Conservation (phyloP, 768 basidiomycete species). For the Phaffia tasmanica region DNA sequence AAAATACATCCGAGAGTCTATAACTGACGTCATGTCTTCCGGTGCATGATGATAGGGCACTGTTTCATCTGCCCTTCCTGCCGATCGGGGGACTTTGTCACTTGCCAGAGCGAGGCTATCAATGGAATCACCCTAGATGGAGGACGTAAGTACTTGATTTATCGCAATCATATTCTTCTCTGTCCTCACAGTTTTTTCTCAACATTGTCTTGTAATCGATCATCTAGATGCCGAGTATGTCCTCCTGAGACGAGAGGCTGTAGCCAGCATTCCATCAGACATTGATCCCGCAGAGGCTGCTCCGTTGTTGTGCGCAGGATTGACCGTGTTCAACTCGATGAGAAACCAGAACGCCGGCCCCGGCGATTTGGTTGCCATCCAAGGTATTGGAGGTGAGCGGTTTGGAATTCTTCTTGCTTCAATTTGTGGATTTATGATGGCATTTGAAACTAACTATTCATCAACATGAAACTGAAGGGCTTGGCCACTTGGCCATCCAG, state of each 20-base stretch:
- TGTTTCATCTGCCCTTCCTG: slow-evolving; percentile 19
- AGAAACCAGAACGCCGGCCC: slow-evolving; percentile 33
- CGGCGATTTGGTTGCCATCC: slow-evolving; percentile 40
- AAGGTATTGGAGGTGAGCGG: slow-evolving; percentile 34
- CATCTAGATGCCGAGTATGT: slow-evolving; percentile 25
- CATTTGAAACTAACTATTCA: not conserved
- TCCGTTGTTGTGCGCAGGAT: slow-evolving; percentile 36
- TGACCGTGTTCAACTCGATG: slow-evolving; percentile 38
- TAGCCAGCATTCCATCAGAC: slow-evolving; percentile 20
- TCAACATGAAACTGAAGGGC: slow-evolving; percentile 25
- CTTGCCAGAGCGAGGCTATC: slow-evolving; percentile 29
- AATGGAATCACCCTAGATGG: slow-evolving; percentile 27
- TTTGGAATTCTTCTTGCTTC: too few species aligned
- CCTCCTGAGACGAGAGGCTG: slow-evolving; percentile 19
- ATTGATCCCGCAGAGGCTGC: slow-evolving; percentile 26
- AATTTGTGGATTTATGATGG: not conserved
- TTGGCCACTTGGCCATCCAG: slow-evolving; percentile 39
- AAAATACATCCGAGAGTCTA: not conserved
- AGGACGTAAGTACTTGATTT: not conserved
- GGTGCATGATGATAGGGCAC: not conserved
- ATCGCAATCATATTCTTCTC: not conserved
- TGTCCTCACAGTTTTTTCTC: not conserved
- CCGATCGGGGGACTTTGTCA: slow-evolving; percentile 25
- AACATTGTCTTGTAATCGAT: not conserved
- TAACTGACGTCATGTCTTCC: not conserved